Percentiles rank a stretch among this genome's conserved stretches.
Conservation (phyloP, 2,329 filamentous ascomycete genomes). For the Diplodia seriata region DNA sequence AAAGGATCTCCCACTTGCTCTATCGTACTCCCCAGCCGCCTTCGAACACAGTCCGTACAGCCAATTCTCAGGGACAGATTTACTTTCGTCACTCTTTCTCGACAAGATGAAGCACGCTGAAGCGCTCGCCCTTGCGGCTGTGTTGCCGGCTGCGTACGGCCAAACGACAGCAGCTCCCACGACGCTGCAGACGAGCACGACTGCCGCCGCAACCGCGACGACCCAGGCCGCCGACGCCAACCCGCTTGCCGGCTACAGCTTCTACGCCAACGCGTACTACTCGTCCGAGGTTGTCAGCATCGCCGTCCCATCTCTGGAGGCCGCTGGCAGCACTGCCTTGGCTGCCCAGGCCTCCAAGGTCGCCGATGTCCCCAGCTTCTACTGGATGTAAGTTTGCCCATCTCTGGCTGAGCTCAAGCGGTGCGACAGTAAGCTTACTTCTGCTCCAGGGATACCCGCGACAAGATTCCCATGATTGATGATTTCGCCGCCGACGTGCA, state of each 20-base stretch:
- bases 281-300: conserved; percentile 59
- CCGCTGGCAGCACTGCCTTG: conserved; percentile 49
- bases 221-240: conserved; percentile 44
- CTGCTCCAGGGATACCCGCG: conserved; percentile 52
- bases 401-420: conserved; percentile 12
- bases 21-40: background rate
- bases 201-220: conserved; percentile 33
- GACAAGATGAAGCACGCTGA: conserved; percentile 21
- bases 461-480: conserved; percentile 58
- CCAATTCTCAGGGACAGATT: conserved; percentile 1
- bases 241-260: conserved; percentile 57
- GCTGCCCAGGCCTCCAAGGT: conserved; percentile 58
- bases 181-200: conserved; percentile 35
- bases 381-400: conserved; percentile 53
- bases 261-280: conserved; percentile 62
- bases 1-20: background rate
- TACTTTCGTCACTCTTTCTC: background rate
- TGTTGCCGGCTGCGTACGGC: conserved; percentile 20
- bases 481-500: conserved; percentile 58
- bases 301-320: conserved; percentile 68
- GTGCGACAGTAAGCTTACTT: conserved; percentile 14
- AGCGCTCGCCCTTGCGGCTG: conserved; percentile 26
- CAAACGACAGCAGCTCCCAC: conserved; percentile 33
- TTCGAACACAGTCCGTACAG: background rate
- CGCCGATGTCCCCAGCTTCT: conserved; percentile 59